A percentile compares a stretch with the other conserved stretches of the same genome.
Conservation (phyloP, 495 filamentous ascomycete species). For the Talaromyces stipitatus region DNA sequence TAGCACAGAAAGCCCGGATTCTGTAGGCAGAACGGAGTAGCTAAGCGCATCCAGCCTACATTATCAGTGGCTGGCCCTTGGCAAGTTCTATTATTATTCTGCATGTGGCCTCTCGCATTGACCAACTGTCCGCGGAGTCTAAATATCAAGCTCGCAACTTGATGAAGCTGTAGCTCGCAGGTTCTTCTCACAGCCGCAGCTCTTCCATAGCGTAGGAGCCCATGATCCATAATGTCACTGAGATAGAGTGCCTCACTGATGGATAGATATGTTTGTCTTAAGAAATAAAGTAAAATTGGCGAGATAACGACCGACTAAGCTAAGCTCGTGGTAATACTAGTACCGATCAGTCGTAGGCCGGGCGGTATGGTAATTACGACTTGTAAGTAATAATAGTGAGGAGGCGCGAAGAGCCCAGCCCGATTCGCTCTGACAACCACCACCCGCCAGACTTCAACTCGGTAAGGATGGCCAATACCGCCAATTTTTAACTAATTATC, state of each 20-base stretch:
- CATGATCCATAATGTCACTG: too few relatives aligned
- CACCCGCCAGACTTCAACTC: not conserved
- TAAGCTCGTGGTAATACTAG: slow-evolving; percentile 1
- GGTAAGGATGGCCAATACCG: not conserved
- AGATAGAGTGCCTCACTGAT: too few relatives aligned
- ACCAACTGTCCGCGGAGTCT: not conserved
- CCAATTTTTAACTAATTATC: not conserved
- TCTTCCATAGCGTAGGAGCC: too few relatives aligned
- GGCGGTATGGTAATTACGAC: slow-evolving; percentile 1
- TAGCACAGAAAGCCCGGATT: not conserved
- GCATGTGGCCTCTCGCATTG: not conserved
- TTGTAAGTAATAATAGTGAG: slow-evolving; percentile 1
- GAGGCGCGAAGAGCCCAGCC: not conserved
- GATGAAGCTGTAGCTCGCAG: too few relatives aligned
- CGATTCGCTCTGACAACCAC: not conserved
- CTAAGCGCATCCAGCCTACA: not conserved
- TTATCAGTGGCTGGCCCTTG: not conserved
- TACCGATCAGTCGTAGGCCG: not conserved
- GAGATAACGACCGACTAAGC: not conserved
- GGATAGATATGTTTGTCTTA: too few relatives aligned
- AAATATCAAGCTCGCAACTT: not conserved
- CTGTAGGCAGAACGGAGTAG: not conserved
- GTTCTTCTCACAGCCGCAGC: too few relatives aligned
- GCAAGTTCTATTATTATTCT: not conserved
- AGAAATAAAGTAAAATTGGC: too few relatives aligned